phyloP scores from a whole-genome alignment of 2,329 filamentous ascomycete genomes.

The Xylaria sp. region DNA sequence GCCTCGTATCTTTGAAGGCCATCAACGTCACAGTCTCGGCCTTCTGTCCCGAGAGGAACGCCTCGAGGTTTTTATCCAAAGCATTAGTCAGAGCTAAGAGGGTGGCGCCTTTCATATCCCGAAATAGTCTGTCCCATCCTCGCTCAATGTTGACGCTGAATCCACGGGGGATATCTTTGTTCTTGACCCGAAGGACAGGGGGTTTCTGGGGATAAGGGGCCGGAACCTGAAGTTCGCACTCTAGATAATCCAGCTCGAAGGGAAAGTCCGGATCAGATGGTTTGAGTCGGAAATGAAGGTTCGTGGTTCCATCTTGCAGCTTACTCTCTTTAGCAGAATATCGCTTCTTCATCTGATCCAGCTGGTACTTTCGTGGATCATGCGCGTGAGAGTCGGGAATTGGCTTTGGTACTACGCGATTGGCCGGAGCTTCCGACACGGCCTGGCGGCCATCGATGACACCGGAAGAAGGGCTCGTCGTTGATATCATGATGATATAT shows the following conservation, averaged over 20 bases:
- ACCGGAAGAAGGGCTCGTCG: constrained; percentile 33
- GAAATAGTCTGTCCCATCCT: constrained; percentile 69
- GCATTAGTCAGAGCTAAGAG: constrained; percentile 69
- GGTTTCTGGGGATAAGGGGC: constrained; percentile 59
- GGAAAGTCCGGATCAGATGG: constrained; percentile 86
- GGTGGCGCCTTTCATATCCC: constrained; percentile 57
- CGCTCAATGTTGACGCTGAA: constrained; percentile 77
- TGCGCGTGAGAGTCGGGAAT: constrained; percentile 64
- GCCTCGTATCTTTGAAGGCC: constrained; percentile 60
- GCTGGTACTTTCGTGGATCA: constrained; percentile 73
- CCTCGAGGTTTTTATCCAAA: constrained; percentile 73
- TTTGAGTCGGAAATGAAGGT: constrained; percentile 64
- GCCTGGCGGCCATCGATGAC: constrained; percentile 48
- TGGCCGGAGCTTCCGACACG: constrained; percentile 46
- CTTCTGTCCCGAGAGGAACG: constrained; percentile 69
- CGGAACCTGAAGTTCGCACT: constrained; percentile 70
- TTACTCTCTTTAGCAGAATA: constrained; percentile 56
- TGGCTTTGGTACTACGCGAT: constrained; percentile 65
- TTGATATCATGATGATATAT: constrained; percentile 43
- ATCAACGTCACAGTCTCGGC: constrained; percentile 73
- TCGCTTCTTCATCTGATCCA: constrained; percentile 71
- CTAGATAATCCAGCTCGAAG: constrained; percentile 70
- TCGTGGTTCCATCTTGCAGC: constrained; percentile 52
- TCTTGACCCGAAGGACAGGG: constrained; percentile 65
- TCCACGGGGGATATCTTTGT: constrained; percentile 69